Base-by-base conservation (phyloP, 306 rosid genomes). In the Cyamopsis tetragonoloba region DNA sequence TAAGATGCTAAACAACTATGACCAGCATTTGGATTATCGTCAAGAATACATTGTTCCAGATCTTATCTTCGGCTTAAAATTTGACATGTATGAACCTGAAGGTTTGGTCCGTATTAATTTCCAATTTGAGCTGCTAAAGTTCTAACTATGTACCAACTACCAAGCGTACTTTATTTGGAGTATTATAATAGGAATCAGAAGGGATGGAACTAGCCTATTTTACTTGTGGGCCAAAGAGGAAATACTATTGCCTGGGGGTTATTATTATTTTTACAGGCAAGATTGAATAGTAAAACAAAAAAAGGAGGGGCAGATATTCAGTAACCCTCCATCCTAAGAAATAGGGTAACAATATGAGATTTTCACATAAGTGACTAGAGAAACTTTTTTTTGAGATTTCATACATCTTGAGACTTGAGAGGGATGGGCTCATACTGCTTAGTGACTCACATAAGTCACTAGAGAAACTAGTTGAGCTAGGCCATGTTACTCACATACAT, bases 401-500 rank as follows among this genome's bases (percentile, higher is more conserved):
- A 28, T 27, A n/a, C 20, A n/a, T n/a, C n/a, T n/a, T n/a, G n/a
- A n/a, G 19, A 6, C 13, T 51, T 18, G 38, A 51, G 56, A 72
- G 55, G 34, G 56, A 72, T 49, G 37, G 62, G 55, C 6, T 13
- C 58, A 53, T 41, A 50, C 58, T 63, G n/a, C 35, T 73, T 41
- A 38, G 39, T 4, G 10, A 18, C 62, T 11, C 48, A 35, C 26
- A 62, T 38, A 50, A 23, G 38, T 38, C 7, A 20, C 39, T 3
- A 37, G 53, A 51, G 13, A 62, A 76, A 51, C 44, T 31, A 7
- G 37, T 32, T 18, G 47, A 75, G 56, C 55, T 58, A 58, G 43
- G 57, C 12, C 39, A 47, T 57, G 59, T 58, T 54, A n/a, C 48
- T 32, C 54, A 63, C 67, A 47, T n/a, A 49, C 34, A 41, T 20